Base-by-base conservation (phyloP, 768 basidiomycete species). In the Tremella mesenterica region DNA sequence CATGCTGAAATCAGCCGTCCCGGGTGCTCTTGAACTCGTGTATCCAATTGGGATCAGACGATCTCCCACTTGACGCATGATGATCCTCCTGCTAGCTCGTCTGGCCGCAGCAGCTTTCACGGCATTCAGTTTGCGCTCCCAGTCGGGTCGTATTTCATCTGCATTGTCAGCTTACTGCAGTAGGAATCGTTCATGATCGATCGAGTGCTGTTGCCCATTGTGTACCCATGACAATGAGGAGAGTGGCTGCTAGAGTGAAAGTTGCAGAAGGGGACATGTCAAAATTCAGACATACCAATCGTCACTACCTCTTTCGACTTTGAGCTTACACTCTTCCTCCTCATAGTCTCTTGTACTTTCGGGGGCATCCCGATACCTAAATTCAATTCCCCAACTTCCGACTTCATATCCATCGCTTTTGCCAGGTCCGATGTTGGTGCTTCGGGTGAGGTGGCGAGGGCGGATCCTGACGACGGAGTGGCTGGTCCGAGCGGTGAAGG, bases 51-150 rank as follows among this genome's bases (percentile, higher is more conserved):
- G 95, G 55, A 99, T 86, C 50, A 99, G 84, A 29, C 92, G 82
- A 74, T 97, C 95, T 51, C 95, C 95, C 28, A 97, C 89, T 74
- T 96, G 90, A 39, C 95, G 83, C 91, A 99, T 97, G 51, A 99
- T 86, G 71, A 97, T 93, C 41, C 95, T 81, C 66, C 95, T 79
- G 70, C 93, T 92, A 8, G 95, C 95, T 25, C 92, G 84, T 55
- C 95, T 81, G n/a, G 88, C 83, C 30, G 90, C 92, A n/a, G 88
- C 85, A 28, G 95, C 93, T 53, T 87, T 85, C 39, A 97, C 89
- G 31, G 90, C 84, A 44, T 88, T 90, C 33, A 97, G 75, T 74
- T 97, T 96, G 38, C 84, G 81, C 76, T 97, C 92, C 95, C 95
- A 97, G 72, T 97, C 93, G 1, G 95, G 93, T 49, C 91, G 85